phyloP scores from a whole-genome alignment of 495 filamentous ascomycete genomes.

The Daldinia grandis region DNA sequence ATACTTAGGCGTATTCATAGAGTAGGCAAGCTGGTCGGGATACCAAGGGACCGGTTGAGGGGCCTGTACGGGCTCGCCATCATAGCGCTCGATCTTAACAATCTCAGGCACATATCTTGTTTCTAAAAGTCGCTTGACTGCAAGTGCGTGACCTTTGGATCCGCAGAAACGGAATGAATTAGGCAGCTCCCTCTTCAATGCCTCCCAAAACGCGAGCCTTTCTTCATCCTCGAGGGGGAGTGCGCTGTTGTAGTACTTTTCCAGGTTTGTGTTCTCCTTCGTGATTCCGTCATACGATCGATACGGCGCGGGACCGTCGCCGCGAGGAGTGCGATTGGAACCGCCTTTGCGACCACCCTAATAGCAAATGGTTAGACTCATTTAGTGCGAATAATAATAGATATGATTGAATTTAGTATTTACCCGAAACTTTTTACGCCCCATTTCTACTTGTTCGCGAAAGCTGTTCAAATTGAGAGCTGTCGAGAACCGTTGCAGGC shows the following conservation, averaged over 20 bases:
- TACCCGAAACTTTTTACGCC: conserved; percentile 43
- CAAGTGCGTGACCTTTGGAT: conserved; percentile 87
- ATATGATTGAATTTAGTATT: conserved; percentile 6
- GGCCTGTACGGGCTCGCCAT: conserved; percentile 81
- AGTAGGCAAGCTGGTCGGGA: conserved; percentile 92
- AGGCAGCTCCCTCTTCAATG: conserved; percentile 81
- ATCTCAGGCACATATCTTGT: conserved; percentile 92
- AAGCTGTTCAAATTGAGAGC: conserved; percentile 6
- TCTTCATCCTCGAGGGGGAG: conserved; percentile 78
- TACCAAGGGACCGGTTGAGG: conserved; percentile 87
- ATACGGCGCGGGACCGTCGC: conserved; percentile 43
- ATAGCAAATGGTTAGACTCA: conserved; percentile 18
- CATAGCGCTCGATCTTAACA: conserved; percentile 73
- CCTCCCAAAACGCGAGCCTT: conserved; percentile 78
- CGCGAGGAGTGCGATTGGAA: conserved; percentile 36
- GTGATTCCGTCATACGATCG: conserved; percentile 64
- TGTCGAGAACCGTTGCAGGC: conserved; percentile 3
- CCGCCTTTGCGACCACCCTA: conserved; percentile 46
- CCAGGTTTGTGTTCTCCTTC: conserved; percentile 78
- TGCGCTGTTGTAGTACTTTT: conserved; percentile 83
- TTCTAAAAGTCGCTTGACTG: conserved; percentile 83
- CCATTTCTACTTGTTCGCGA: conserved; percentile 39
- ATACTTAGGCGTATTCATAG: conserved; percentile 95
- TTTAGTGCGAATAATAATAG: conserved; percentile 1
- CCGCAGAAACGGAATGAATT: conserved; percentile 97